Evolutionary conservation across 2,329 filamentous ascomycete species (phyloP).

Genomic region (Xylariaceae sp.): DNA sequence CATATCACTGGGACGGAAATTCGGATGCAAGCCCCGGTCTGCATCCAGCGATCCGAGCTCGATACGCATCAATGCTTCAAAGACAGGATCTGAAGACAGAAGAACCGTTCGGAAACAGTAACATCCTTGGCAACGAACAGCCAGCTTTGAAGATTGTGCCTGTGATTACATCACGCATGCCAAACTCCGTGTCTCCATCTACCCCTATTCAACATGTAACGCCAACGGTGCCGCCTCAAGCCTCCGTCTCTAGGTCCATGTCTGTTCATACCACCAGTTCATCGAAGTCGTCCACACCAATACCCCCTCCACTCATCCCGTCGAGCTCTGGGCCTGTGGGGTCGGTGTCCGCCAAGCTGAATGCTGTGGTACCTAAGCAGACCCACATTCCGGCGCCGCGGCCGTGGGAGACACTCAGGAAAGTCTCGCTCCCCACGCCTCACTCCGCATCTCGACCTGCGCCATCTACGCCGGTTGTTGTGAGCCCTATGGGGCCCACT

Average conservation of each 20-base stretch:
- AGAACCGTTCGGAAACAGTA: constrained; percentile 3
- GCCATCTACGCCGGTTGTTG: constrained; percentile 1
- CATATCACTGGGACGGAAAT: constrained; percentile 13
- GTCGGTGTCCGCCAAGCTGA: constrained; percentile 8
- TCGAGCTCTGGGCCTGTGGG: neutral
- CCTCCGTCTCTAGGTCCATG: constrained; percentile 2
- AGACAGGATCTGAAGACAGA: constrained; percentile 17
- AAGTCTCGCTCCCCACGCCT: constrained; percentile 15
- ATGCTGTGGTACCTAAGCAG: constrained; percentile 17
- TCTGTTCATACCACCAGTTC: neutral
- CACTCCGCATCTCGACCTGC: constrained; percentile 3
- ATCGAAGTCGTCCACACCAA: constrained; percentile 13
- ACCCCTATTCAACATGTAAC: neutral
- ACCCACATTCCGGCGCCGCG: constrained; percentile 30
- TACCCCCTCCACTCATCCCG: constrained; percentile 9
- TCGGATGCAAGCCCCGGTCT: constrained; percentile 17
- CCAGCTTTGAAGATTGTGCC: constrained; percentile 4
- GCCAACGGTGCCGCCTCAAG: constrained; percentile 2
- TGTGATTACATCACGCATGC: neutral
- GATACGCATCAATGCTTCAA: constrained; percentile 29
- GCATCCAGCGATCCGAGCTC: constrained; percentile 30
- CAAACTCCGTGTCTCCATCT: neutral
- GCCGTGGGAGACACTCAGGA: constrained; percentile 30
- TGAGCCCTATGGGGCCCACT: constrained; percentile 3
- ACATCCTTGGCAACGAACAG: neutral